Evolutionary conservation across 1,284 basidiomycete species (phyloP), one percentile per base, ranked within the genome.

Genomic region (Cryptococcus sp.): DNA sequence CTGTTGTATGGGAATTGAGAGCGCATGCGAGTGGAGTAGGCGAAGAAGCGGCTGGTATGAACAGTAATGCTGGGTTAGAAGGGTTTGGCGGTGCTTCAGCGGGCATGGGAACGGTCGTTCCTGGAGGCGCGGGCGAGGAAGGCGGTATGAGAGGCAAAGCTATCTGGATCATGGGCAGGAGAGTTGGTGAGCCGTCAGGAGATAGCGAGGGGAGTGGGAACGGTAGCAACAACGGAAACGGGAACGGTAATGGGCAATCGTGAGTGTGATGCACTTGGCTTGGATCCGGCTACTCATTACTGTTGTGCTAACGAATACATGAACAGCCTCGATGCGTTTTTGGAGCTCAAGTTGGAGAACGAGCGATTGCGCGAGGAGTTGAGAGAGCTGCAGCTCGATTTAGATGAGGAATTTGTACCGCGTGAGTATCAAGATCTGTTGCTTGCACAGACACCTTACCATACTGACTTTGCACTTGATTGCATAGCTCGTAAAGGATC

Each of bases 321-420:
- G 26, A n/a, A 29, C 51, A 73, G 69, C 16, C 59, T 76, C 39
- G 73, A 77, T 34, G 66, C 72, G 6, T 78, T 77, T 46, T 49
- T 78, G 37, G 75, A 77, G 48, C 62, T 77, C 16, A 77, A 78
- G 59, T 57, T 78, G 47, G 75, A 77, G 62, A 78, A 77, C 49
- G 77, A 77, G 63, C 55, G 72, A 37, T 48, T 77, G 20, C 55
- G 70, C 44, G 75, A 72, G 46, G 75, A 77, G 54, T 57, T 78
- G 38, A 58, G 64, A 40, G 74, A 72, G 37, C 50, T 74, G 15
- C 70, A 70, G 40, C 44, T 60, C 10, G 72, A 74, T 19, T 48
- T 66, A 2, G 68, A 65, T 39, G 66, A 69, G 17, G 66, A 62
- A 16, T 25, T 57, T 49, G 57, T 40, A 5, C 46, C 50, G 19